Evolutionary conservation across 805 yeast species (phyloP).

Genomic region (Yarrowia bubula): DNA sequence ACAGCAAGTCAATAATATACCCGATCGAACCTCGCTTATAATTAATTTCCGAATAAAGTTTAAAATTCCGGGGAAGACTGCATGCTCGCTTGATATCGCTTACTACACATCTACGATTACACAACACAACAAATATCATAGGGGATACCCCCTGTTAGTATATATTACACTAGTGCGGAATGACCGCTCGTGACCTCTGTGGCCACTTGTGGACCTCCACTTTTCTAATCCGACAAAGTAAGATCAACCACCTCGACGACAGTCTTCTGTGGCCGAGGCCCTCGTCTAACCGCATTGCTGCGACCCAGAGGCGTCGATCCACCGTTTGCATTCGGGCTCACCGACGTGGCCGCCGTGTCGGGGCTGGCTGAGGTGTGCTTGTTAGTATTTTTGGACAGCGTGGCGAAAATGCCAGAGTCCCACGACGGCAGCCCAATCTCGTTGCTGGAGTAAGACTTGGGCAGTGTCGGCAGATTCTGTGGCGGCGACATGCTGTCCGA

Average conservation of each 20-base stretch:
- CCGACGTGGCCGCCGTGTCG: slow-evolving; percentile 18
- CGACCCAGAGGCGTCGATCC: background rate
- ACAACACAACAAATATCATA: background rate
- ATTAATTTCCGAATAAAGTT: background rate
- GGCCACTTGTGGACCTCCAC: background rate
- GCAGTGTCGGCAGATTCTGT: background rate
- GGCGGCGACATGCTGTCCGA: background rate
- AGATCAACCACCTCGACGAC: slow-evolving; percentile 16
- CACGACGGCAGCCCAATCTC: background rate
- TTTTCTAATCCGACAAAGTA: background rate
- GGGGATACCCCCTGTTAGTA: slow-evolving; percentile 18
- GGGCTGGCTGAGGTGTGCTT: slow-evolving; percentile 7
- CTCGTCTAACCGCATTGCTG: slow-evolving; percentile 8
- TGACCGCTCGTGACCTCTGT: background rate
- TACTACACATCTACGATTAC: too few species aligned
- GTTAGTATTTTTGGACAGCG: background rate
- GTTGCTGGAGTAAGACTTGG: background rate
- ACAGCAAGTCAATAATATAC: too few species aligned
- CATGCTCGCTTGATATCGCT: too few species aligned
- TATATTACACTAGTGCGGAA: background rate
- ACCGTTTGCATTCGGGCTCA: background rate
- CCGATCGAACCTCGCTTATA: too few species aligned
- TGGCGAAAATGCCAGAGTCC: slow-evolving; percentile 15
- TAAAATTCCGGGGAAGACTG: too few species aligned
- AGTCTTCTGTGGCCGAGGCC: background rate